These are phyloP conservation scores for Chaetomiaceae sp. DNA, from an alignment of 2,329 filamentous ascomycete species.

Conservation along the genomic window DNA sequence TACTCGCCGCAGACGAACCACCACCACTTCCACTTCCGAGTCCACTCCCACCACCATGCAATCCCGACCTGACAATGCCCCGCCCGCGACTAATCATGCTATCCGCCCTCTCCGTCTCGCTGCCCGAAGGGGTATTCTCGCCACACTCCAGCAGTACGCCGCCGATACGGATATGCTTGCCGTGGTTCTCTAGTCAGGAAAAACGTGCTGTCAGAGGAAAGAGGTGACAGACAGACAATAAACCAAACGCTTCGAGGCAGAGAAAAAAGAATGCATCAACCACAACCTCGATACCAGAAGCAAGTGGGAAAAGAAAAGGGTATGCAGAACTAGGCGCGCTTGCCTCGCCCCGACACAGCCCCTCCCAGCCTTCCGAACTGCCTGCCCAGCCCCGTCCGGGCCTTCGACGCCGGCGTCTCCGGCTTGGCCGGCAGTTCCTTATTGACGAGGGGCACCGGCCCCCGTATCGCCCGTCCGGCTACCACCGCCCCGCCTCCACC, in stretches of 20 bases:
- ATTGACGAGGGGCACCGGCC: slow-evolving; percentile 33
- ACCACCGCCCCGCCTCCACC: slow-evolving; percentile 6
- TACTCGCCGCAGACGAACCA: neutral
- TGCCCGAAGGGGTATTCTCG: slow-evolving; percentile 17
- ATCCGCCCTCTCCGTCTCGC: slow-evolving; percentile 15
- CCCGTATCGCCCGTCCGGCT: neutral
- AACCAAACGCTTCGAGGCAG: too few species aligned
- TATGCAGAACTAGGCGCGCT: slow-evolving; percentile 41
- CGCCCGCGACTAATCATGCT: slow-evolving; percentile 9
- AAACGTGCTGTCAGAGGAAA: slow-evolving; percentile 7
- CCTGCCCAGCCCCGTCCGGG: slow-evolving; percentile 59
- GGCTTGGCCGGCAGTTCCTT: slow-evolving; percentile 42
- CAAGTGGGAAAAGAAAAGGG: neutral
- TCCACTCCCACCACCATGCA: neutral
- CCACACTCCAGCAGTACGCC: slow-evolving; percentile 10
- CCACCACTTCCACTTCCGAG: neutral
- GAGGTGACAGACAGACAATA: too few species aligned
- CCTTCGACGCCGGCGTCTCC: slow-evolving; percentile 46
- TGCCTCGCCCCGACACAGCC: slow-evolving; percentile 62
- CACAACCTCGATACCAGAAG: neutral
- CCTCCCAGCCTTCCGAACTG: slow-evolving; percentile 67
- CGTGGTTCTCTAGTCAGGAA: slow-evolving; percentile 18
- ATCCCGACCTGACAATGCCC: neutral
- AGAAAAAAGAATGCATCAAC: too few species aligned
- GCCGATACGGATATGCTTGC: slow-evolving; percentile 10